A percentile compares a stretch with the other conserved stretches of the same genome.
phyloP scores from a whole-genome alignment of 2,329 filamentous ascomycete species.

The Leptographium radiaticola region DNA sequence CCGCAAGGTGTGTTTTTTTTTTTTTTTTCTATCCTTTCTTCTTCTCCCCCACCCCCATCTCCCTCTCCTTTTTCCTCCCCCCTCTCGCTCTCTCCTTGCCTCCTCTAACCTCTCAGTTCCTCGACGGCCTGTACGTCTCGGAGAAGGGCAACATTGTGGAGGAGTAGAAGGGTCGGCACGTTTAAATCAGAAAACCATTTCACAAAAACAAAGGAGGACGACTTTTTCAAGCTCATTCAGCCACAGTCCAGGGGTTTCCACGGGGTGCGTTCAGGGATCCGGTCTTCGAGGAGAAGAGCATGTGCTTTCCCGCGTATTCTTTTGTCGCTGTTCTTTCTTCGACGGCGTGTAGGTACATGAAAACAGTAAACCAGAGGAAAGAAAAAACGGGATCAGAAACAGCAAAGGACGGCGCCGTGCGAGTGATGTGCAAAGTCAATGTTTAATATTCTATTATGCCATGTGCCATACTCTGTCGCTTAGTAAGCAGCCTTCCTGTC shows the following conservation, averaged over 20 bases:
- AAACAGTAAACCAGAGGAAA: slow-evolving; percentile 1
- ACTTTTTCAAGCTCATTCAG: background rate
- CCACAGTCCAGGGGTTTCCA: background rate
- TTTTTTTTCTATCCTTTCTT: background rate
- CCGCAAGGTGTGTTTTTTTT: slow-evolving; percentile 57
- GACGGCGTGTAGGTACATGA: background rate
- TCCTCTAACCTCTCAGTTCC: slow-evolving; percentile 52
- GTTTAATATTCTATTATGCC: background rate
- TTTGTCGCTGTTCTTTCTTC: slow-evolving; percentile 1
- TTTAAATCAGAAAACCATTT: background rate
- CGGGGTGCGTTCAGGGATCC: slow-evolving; percentile 3
- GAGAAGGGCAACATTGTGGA: slow-evolving; percentile 93
- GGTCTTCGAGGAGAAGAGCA: background rate
- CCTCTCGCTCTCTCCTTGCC: background rate
- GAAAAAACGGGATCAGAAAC: slow-evolving; percentile 1
- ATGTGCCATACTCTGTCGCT: background rate
- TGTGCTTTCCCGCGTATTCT: background rate
- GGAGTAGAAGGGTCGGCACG: slow-evolving; percentile 29
- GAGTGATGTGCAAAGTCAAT: background rate
- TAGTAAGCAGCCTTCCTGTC: background rate
- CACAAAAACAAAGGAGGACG: slow-evolving; percentile 1
- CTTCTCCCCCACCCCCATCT: background rate
- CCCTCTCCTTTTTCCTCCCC: background rate
- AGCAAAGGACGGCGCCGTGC: background rate
- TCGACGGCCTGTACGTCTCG: slow-evolving; percentile 99